Base-by-base conservation (phyloP, 1,284 basidiomycete species). In the Flammula alnicola region DNA sequence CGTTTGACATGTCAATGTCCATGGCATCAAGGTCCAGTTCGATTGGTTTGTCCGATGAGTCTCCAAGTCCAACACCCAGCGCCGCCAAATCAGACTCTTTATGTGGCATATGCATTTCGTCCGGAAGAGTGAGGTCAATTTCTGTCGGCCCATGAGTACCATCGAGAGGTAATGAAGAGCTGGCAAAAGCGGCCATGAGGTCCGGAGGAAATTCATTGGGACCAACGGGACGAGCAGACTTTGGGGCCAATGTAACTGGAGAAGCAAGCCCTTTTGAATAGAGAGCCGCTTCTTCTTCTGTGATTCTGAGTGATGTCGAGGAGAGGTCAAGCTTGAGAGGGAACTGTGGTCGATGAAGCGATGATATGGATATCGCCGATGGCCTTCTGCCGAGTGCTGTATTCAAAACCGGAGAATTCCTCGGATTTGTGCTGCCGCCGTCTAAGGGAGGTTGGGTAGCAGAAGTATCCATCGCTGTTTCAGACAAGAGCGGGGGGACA, bases 241-340 rank as follows among this genome's bases (percentile, higher is more conserved):
- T 86, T 0, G 89, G 89, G 1, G 87, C 88, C 23, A 91, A 77
- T 4, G 84, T 87, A 11, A 91, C 86, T 12, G 88, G 88, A 1
- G 88, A 91, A 4, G 84, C 78, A 40, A 87, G 70, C 2, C 83
- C 83, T 52, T 74, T 79, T 3, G 75, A 65, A 56, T 80, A 78
- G 29, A 81, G 65, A n/a, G 77, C 68, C 3, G 73, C 73, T 56
- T 88, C 86, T 36, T 87, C 86, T 35, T 86, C 83, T 0, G 83
- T 72, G 22, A 88, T 74, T 42, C 81, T 79, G 49, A 88, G 72
- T 12, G 82, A 71, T n/a, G 80, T 68, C 0, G 84, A 74, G 12
- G 88, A 87, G 5, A 91, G 74, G 61, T 91, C 88, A 17, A 91
- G 78, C 60, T 89, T 89, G 49, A 79, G 78, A 25, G 86, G 85